Evolutionary conservation across 2,329 filamentous ascomycete species (phyloP), one percentile per base, ranked within the genome.

Genomic region (Colletotrichum tofieldiae): DNA sequence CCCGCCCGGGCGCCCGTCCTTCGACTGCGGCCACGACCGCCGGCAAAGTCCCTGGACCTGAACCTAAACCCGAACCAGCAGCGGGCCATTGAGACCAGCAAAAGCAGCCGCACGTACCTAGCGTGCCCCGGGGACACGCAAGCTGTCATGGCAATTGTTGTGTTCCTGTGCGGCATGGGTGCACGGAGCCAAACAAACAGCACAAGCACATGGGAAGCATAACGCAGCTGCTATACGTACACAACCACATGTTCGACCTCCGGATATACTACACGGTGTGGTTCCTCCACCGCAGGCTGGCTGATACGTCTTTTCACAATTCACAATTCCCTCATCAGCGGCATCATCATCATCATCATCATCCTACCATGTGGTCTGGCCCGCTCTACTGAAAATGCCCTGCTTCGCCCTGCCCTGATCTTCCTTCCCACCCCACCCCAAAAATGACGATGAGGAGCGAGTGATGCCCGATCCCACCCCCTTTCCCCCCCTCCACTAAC

Each of bases 381-480:
- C 67, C 64, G 71, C 61, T 29, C 35, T 54, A 60, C 51, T 37
- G 35, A 23, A 23, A 26, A 45, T 58, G 51, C 43, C 39, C 41
- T 65, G 45, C 54, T 58, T 60, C 55, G 60, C 66, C 66, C 66
- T 63, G 71, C 58, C 62, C 63, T 72, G 58, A 63, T 71, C 35
- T 65, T 60, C 47, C 63, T 43, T 60, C 54, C 52, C 51, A 29
- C 68, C 64, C 64, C 56, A 62, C 58, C 64, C 54, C 43, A 43
- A 58, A 65, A 56, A 71, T 35, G 47, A 62, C 37, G 63, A 71
- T 49, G 55, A 62, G 55, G 63, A 67, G 68, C 58, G 56, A 67
- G 64, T 67, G 68, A 43, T 67, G 64, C 70, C 70, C 65, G 70
- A 70, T 70, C 70, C 59, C 65, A 65, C 65, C 70, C 69, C 69